These are phyloP conservation scores for Babesia bigemina DNA, from an alignment of 169 alveolate species.

Conservation along the genomic window DNA sequence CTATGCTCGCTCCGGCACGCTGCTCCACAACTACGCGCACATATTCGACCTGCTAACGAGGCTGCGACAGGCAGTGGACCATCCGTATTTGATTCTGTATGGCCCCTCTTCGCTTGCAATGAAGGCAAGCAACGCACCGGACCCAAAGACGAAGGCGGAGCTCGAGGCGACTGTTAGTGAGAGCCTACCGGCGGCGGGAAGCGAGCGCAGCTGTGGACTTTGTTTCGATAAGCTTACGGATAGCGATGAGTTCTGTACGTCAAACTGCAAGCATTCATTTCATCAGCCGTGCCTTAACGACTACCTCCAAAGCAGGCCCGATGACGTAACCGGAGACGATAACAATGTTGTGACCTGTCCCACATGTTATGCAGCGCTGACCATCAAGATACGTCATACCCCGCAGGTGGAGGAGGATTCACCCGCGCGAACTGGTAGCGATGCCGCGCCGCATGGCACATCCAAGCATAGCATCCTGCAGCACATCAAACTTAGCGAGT, in stretches of 20 bases:
- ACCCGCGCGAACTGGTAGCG: not conserved
- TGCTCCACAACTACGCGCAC: conserved; percentile 89
- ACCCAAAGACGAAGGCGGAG: conserved; percentile 67
- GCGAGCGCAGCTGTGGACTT: conserved; percentile 70
- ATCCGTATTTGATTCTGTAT: conserved; percentile 86
- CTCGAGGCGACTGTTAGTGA: conserved; percentile 57
- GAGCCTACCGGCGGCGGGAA: conserved; percentile 67
- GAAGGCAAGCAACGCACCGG: conserved; percentile 37
- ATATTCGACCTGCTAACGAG: conserved; percentile 86
- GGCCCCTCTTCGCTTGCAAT: conserved; percentile 73
- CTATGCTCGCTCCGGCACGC: conserved; percentile 82
- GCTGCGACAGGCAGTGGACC: conserved; percentile 90
- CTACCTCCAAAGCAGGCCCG: conserved; percentile 79
- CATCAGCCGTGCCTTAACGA: conserved; percentile 81
- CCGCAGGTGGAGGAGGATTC: conserved; percentile 27
- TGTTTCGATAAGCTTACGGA: conserved; percentile 73
- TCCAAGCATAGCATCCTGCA: conserved; percentile 69
- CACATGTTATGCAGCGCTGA: conserved; percentile 79
- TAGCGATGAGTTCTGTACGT: conserved; percentile 66
- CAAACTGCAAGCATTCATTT: conserved; percentile 84
- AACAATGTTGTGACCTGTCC: conserved; percentile 76
- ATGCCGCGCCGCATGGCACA: conserved; percentile 43
- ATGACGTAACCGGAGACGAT: conserved; percentile 45
- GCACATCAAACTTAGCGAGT: conserved; percentile 76
- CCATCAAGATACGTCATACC: conserved; percentile 63